Conservation (phyloP, 257 asterid genomes). For the Lycium barbarum region DNA sequence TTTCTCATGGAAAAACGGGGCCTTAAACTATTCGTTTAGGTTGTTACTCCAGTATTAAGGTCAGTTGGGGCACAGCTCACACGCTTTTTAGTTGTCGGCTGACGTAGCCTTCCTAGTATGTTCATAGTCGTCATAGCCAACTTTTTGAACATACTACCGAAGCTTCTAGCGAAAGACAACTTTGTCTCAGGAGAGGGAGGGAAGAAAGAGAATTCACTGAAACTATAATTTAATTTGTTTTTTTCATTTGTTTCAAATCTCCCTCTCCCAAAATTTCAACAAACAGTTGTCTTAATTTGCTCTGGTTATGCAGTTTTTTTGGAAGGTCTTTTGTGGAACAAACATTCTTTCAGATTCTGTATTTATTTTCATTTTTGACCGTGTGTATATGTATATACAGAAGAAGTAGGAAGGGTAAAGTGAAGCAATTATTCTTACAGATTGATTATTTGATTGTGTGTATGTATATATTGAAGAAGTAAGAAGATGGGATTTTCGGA, state of each 20-base stretch:
- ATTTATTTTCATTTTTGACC: not conserved
- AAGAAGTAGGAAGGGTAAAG: conserved; percentile 26
- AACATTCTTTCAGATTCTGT: not conserved
- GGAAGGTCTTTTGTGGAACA: not conserved
- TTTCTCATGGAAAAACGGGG: too few relatives aligned
- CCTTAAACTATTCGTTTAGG: too few relatives aligned
- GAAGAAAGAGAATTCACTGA: not conserved
- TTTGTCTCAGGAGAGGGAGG: not conserved
- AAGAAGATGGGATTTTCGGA: conserved; percentile 61
- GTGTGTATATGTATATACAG: not conserved
- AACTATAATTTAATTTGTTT: not conserved
- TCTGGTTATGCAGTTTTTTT: conserved; percentile 24
- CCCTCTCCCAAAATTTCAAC: not conserved
- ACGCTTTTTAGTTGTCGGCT: not conserved
- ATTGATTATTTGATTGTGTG: not conserved
- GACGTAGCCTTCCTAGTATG: not conserved
- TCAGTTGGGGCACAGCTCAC: not conserved
- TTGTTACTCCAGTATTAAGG: too few relatives aligned
- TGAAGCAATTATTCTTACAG: not conserved
- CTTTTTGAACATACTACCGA: not conserved
- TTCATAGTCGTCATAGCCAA: not conserved
- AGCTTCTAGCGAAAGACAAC: conserved; percentile 23
- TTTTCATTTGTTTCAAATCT: not conserved
- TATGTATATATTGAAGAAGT: conserved; percentile 9
- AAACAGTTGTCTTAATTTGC: not conserved